Evolutionary conservation across 306 rosid species (phyloP), one percentile per base, ranked within the genome.

Genomic region (Pyrus bretschneideri): DNA sequence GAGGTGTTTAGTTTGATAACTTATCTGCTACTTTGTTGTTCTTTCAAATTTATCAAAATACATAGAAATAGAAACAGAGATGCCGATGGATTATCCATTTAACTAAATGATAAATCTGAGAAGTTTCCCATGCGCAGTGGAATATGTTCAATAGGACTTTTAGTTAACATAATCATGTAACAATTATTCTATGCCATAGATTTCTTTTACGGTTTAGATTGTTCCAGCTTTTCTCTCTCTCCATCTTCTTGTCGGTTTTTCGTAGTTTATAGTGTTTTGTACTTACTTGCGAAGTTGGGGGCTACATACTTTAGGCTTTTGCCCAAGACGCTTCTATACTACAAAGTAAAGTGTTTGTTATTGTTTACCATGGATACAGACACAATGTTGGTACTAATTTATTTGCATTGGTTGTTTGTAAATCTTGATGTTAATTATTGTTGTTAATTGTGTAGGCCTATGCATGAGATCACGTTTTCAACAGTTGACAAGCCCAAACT

Each of bases 381-480:
- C 35, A 59, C 64, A 59, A 59, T 59, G 2, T 61, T 14, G 19
- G 30, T 27, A 31, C 14, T 31, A 64, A 31, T 7, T 9, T 31
- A 64, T 31, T 27, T 17, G 42, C 5, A 6, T 31, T 30, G 69
- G 42, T 7, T 61, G 21, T 58, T 14, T 63, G 42, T 30, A 13
- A 30, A 18, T 63, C 9, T 30, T 1, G 11, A n/a, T 66, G 51
- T 21, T 66, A 33, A 80, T 72, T 52, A 18, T 62, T 76, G 42
- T 70, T 74, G 51, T 64, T 71, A 80, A 74, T 73, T 75, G 82
- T 74, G 78, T 71, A 96, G 99, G 89, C 98, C 98, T 52, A 91
- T 91, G 99, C 96, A 96, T 61, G 99, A 96, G 89, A 93, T 96
- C 78, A 96, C 99, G 62, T 92, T 96, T 80, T 91, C 99, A 79